These are phyloP conservation scores for Malus orientalis DNA, from an alignment of 306 rosid species.

Conservation along the genomic window DNA sequence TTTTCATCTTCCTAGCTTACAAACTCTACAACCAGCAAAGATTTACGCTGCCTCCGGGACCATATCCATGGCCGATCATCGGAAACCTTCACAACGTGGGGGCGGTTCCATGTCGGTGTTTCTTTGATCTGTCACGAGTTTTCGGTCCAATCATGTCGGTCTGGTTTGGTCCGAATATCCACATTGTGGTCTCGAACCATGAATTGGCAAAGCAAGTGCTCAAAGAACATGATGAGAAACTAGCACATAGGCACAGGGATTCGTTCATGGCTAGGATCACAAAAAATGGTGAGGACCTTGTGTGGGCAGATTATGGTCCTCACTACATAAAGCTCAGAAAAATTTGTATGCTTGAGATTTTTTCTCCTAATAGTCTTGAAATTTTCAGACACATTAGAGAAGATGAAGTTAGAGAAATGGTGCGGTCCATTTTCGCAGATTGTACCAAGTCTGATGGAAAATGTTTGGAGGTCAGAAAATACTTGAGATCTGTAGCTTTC, in stretches of 20 bases:
- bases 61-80: slow-evolving; percentile 63
- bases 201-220: slow-evolving; percentile 65
- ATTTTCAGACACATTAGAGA: slow-evolving; percentile 62
- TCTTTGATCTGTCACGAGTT: slow-evolving; percentile 59
- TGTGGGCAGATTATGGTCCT: slow-evolving; percentile 90
- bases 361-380: slow-evolving; percentile 58
- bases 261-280: slow-evolving; percentile 56
- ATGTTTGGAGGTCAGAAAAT: slow-evolving; percentile 39
- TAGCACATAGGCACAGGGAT: slow-evolving; percentile 57
- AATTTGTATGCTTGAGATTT: slow-evolving; percentile 75
- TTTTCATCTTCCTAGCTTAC: slow-evolving; percentile 28
- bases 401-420: slow-evolving; percentile 86
- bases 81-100: slow-evolving; percentile 74
- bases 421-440: slow-evolving; percentile 50
- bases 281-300: slow-evolving; percentile 66
- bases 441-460: slow-evolving; percentile 44
- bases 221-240: slow-evolving; percentile 64
- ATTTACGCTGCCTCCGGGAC: slow-evolving; percentile 80
- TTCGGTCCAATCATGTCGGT: slow-evolving; percentile 86
- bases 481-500: slow-evolving; percentile 73
- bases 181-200: slow-evolving; percentile 60
- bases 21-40: slow-evolving; percentile 32
- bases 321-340: slow-evolving; percentile 83
- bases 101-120: slow-evolving; percentile 73
- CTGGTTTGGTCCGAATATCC: slow-evolving; percentile 69